Percentiles rank a stretch among this genome's conserved stretches.
phyloP scores from a whole-genome alignment of 192 early-diverging fungal species.

The Coemansia sp. region DNA sequence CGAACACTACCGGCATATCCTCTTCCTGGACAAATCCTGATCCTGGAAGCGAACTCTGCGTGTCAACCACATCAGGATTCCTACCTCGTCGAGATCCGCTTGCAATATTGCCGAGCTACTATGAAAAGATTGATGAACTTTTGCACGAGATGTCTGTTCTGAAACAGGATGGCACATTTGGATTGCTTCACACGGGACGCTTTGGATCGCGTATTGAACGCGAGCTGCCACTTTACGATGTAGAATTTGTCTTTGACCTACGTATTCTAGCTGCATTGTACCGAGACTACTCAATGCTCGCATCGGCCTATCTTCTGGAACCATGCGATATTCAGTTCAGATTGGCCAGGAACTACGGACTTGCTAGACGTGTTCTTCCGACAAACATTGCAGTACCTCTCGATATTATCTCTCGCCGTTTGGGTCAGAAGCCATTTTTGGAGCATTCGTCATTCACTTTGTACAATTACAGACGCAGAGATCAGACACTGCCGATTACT shows the following conservation, averaged over 20 bases:
- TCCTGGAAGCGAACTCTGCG: slow-evolving; percentile 46
- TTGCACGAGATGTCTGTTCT: slow-evolving; percentile 79
- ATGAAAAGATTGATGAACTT: slow-evolving; percentile 66
- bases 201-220: slow-evolving; percentile 75
- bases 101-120: slow-evolving; percentile 64
- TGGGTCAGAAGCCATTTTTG: slow-evolving; percentile 75
- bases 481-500: slow-evolving; percentile 54
- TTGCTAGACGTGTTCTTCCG: slow-evolving; percentile 74
- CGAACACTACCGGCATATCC: neutral
- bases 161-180: slow-evolving; percentile 62
- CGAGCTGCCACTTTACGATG: slow-evolving; percentile 71
- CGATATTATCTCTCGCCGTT: slow-evolving; percentile 64
- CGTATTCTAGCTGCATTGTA: slow-evolving; percentile 74
- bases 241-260: slow-evolving; percentile 68
- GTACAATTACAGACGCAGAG: slow-evolving; percentile 82
- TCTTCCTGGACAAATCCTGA: slow-evolving; percentile 29
- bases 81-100: slow-evolving; percentile 68
- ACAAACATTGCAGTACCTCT: slow-evolving; percentile 78
- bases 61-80: slow-evolving; percentile 56
- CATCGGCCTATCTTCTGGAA: slow-evolving; percentile 85
- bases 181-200: slow-evolving; percentile 75
- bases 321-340: slow-evolving; percentile 82
- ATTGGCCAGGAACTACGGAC: slow-evolving; percentile 70
- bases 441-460: slow-evolving; percentile 76
- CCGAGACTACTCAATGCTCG: slow-evolving; percentile 85